Evolutionary conservation across 2,329 filamentous ascomycete genomes (phyloP).

Genomic region (Ophiocordyceps camponoti-saundersi): DNA sequence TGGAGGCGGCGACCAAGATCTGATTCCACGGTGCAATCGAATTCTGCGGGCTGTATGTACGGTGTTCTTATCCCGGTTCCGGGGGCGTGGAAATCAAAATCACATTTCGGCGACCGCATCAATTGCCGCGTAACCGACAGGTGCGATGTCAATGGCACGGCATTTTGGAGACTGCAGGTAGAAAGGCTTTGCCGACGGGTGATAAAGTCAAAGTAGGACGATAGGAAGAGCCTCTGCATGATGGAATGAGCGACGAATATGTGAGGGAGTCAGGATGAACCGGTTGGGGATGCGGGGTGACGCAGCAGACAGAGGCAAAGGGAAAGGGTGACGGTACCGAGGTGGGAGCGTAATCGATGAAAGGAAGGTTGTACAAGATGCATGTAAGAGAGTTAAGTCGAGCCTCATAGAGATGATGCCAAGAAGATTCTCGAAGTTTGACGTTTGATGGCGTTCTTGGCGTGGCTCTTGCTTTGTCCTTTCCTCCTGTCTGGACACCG

Average conservation of each 20-base stretch:
- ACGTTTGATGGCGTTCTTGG: too few species aligned
- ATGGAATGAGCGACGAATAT: not conserved
- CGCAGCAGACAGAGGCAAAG: not conserved
- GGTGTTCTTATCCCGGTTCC: not conserved
- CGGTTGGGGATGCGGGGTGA: not conserved
- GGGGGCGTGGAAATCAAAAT: not conserved
- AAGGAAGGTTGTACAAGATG: too few species aligned
- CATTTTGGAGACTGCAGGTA: too few species aligned
- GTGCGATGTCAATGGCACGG: not conserved
- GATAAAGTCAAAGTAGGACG: not conserved
- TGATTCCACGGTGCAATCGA: constrained; percentile 27
- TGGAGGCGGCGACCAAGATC: constrained; percentile 95
- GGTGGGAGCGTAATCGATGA: too few species aligned
- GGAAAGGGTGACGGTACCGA: too few species aligned
- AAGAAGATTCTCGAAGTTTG: too few species aligned
- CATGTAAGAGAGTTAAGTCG: too few species aligned
- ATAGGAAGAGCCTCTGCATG: not conserved
- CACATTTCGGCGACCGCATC: not conserved
- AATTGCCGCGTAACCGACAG: not conserved
- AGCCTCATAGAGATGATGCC: too few species aligned
- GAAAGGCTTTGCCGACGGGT: not conserved
- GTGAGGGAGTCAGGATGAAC: not conserved
- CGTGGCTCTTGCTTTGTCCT: too few species aligned
- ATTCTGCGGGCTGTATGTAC: not conserved
- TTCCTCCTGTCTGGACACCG: too few species aligned